Evolutionary conservation across 2,329 filamentous ascomycete species (phyloP).

Genomic region (Cladobotryum mycophilum): DNA sequence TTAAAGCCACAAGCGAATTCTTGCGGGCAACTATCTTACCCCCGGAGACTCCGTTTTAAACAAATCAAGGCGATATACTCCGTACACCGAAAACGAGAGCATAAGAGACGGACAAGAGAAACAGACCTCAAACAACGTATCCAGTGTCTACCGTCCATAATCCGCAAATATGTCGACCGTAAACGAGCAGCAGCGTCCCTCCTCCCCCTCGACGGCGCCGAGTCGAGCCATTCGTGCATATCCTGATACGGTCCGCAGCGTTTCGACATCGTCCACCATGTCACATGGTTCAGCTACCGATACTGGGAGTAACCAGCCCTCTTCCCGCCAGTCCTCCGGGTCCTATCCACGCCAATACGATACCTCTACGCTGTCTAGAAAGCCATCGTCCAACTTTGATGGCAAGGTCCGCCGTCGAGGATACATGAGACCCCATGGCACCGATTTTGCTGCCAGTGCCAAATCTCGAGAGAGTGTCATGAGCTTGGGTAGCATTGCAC

Average conservation of each 20-base stretch:
- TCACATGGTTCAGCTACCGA: constrained; percentile 51
- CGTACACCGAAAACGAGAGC: not conserved
- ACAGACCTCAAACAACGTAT: too few species aligned
- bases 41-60: too few species aligned
- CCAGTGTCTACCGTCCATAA: too few species aligned
- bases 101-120: not conserved
- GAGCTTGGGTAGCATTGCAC: constrained; percentile 91
- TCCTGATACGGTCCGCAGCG: constrained; percentile 54
- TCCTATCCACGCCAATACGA: constrained; percentile 46
- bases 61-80: too few species aligned
- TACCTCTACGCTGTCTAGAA: constrained; percentile 32
- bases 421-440: constrained; percentile 81
- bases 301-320: constrained; percentile 43
- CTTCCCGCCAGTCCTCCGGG: constrained; percentile 57
- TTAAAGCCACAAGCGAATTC: too few species aligned
- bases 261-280: constrained; percentile 56
- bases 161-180: constrained; percentile 25
- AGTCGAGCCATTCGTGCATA: constrained; percentile 56
- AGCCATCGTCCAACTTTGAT: constrained; percentile 41
- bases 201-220: constrained; percentile 56
- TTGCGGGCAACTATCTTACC: too few species aligned
- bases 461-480: constrained; percentile 89
- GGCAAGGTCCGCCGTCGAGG: constrained; percentile 57
- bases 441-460: constrained; percentile 85
- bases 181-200: constrained; percentile 27